A percentile compares a stretch with the other conserved stretches of the same genome.
Evolutionary conservation across 148 eudicot genomes (phyloP).

Genomic region (Rhododendron griersonianum): DNA sequence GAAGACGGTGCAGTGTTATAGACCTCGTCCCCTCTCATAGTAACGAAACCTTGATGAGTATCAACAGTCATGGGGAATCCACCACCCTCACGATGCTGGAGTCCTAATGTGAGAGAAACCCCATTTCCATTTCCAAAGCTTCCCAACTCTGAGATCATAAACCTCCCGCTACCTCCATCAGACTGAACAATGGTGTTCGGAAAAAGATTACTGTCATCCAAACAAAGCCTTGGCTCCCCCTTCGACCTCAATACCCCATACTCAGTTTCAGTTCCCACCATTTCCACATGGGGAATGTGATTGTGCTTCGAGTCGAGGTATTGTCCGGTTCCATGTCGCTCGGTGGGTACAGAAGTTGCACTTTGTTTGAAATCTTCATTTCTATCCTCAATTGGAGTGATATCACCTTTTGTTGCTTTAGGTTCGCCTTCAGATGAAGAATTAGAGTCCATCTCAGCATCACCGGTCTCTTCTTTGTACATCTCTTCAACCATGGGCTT

Average conservation of each 20-base stretch:
- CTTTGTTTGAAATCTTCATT: conserved; percentile 18
- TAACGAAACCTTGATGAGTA: conserved; percentile 14
- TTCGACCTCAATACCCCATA: conserved; percentile 6
- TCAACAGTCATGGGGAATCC: conserved; percentile 7
- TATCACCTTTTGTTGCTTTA: conserved; percentile 12
- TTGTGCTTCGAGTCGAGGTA: not conserved
- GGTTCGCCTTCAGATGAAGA: conserved; percentile 21
- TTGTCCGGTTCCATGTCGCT: not conserved
- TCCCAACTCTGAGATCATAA: conserved; percentile 20
- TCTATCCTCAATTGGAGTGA: conserved; percentile 1
- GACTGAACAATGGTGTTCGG: conserved; percentile 6
- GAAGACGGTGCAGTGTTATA: conserved; percentile 17
- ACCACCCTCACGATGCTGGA: conserved; percentile 25
- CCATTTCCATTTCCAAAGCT: conserved; percentile 16
- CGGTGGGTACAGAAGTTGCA: conserved; percentile 8
- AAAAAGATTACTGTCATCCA: conserved; percentile 9
- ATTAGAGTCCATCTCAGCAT: conserved; percentile 20
- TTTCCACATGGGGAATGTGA: conserved; percentile 1
- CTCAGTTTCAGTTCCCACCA: conserved; percentile 9
- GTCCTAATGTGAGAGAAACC: conserved; percentile 25
- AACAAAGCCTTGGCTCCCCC: conserved; percentile 5
- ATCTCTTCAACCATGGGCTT: conserved; percentile 71
- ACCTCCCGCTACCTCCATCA: not conserved
- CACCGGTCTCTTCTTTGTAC: conserved; percentile 29
- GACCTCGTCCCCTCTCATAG: conserved; percentile 8